These are phyloP conservation scores for Ampelomyces quisqualis DNA, from an alignment of 2,329 filamentous ascomycete species.

Conservation along the genomic window DNA sequence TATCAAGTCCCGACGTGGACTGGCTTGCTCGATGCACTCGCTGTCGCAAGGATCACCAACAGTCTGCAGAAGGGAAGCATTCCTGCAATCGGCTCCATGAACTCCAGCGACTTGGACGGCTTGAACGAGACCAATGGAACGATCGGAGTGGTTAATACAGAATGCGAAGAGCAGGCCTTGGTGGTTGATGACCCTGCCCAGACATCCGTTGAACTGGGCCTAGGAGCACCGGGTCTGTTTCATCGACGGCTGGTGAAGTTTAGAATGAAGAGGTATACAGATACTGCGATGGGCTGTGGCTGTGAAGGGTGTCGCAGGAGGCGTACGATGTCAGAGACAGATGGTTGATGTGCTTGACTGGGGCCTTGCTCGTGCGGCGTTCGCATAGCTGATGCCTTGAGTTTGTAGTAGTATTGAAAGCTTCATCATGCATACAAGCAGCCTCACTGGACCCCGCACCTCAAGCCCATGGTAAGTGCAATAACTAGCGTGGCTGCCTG, in stretches of 20 bases:
- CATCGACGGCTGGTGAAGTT: constrained; percentile 5
- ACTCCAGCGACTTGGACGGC: background rate
- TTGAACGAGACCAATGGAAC: background rate
- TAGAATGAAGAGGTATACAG: background rate
- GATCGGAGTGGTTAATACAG: constrained; percentile 1
- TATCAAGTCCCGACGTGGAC: constrained; percentile 12
- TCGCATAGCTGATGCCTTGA: no score
- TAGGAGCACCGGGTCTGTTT: constrained; percentile 1
- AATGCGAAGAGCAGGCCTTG: background rate
- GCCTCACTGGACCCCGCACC: no score
- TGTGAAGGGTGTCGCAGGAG: constrained; percentile 3
- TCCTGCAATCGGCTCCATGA: constrained; percentile 3
- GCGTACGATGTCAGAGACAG: no score
- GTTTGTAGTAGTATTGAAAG: background rate
- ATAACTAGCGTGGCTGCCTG: background rate
- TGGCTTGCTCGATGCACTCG: constrained; percentile 8
- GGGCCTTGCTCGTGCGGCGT: no score
- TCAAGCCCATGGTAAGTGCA: background rate
- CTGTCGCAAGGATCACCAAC: constrained; percentile 8
- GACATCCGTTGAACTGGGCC: constrained; percentile 2
- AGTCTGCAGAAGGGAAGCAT: constrained; percentile 5
- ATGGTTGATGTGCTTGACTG: background rate
- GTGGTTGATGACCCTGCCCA: background rate
- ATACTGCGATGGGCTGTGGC: constrained; percentile 1
- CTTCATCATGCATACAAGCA: background rate